Evolutionary conservation across 1,284 basidiomycete species (phyloP).

Genomic region (Sporisorium scitamineum): DNA sequence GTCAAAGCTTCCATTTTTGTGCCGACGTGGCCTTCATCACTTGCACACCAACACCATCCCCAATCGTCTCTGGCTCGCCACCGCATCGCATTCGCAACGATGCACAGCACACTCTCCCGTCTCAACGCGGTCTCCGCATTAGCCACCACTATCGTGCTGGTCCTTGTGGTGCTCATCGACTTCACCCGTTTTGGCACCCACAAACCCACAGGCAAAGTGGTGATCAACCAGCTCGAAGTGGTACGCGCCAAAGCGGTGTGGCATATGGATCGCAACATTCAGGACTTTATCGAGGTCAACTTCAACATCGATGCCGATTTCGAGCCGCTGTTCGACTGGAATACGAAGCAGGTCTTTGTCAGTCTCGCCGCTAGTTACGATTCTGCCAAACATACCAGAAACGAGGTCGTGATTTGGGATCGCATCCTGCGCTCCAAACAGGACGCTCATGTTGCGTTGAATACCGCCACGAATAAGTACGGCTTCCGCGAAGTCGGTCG

Average conservation of each 20-base stretch:
- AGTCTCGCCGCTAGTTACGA: slow-evolving; percentile 54
- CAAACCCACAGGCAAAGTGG: slow-evolving; percentile 73
- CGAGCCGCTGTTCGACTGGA: slow-evolving; percentile 86
- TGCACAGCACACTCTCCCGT: slow-evolving; percentile 73
- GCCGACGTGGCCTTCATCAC: not conserved
- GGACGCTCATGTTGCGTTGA: slow-evolving; percentile 78
- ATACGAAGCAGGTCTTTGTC: slow-evolving; percentile 91
- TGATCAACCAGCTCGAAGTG: slow-evolving; percentile 75
- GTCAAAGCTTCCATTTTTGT: not conserved
- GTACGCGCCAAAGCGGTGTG: slow-evolving; percentile 37
- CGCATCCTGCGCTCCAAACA: slow-evolving; percentile 82
- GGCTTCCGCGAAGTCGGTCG: slow-evolving; percentile 81
- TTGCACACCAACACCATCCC: not conserved
- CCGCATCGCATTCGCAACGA: not conserved
- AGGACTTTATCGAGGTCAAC: slow-evolving; percentile 57
- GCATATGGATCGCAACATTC: slow-evolving; percentile 58
- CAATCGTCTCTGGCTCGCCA: not conserved
- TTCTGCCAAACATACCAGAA: slow-evolving; percentile 68
- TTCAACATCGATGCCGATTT: slow-evolving; percentile 74
- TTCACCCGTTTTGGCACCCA: slow-evolving; percentile 43
- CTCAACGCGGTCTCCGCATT: slow-evolving; percentile 81
- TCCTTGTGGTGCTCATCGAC: slow-evolving; percentile 71
- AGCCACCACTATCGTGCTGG: slow-evolving; percentile 74
- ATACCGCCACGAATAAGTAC: slow-evolving; percentile 82
- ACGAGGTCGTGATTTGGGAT: slow-evolving; percentile 91